Evolutionary conservation across 2,329 filamentous ascomycete genomes (phyloP).

Genomic region (Basipetospora chlamydospora): DNA sequence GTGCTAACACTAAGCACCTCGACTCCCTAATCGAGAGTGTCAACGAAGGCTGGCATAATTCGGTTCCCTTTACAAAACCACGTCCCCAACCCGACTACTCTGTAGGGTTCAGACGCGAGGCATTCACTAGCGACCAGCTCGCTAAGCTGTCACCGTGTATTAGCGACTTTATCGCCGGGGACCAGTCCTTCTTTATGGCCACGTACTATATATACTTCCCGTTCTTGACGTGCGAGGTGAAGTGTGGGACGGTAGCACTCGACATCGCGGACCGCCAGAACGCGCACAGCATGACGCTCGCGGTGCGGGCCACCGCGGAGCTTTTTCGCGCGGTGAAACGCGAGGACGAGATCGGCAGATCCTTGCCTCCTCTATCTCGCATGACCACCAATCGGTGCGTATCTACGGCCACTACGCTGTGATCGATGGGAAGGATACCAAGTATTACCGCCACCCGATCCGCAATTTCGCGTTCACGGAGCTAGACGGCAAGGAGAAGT

Average conservation of each 20-base stretch:
- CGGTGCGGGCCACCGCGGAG: slow-evolving; percentile 22
- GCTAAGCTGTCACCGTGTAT: slow-evolving; percentile 23
- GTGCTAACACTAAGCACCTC: slow-evolving; percentile 16
- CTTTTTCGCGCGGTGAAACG: slow-evolving; percentile 22
- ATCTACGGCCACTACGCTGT: slow-evolving; percentile 28
- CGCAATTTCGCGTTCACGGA: slow-evolving; percentile 17
- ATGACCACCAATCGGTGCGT: slow-evolving; percentile 13
- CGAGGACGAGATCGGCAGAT: slow-evolving; percentile 24
- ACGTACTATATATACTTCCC: slow-evolving; percentile 34
- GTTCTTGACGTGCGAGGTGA: slow-evolving; percentile 33
- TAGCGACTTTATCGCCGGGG: slow-evolving; percentile 15
- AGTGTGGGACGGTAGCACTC: slow-evolving; percentile 23
- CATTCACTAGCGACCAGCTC: slow-evolving; percentile 18
- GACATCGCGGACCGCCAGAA: slow-evolving; percentile 24
- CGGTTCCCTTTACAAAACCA: slow-evolving; percentile 19
- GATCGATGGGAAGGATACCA: slow-evolving; percentile 17
- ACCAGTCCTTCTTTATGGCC: slow-evolving; percentile 26
- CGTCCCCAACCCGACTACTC: slow-evolving; percentile 29
- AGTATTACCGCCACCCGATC: slow-evolving; percentile 24
- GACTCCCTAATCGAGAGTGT: slow-evolving; percentile 21
- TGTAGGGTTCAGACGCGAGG: slow-evolving; percentile 21
- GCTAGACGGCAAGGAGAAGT: slow-evolving; percentile 19
- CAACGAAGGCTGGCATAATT: slow-evolving; percentile 27
- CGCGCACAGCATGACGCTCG: slow-evolving; percentile 25
- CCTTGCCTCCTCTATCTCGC: slow-evolving; percentile 27